Percentiles rank a stretch among this genome's conserved stretches.
Conservation (phyloP, 148 eudicot genomes). For the Limonium bicolor region DNA sequence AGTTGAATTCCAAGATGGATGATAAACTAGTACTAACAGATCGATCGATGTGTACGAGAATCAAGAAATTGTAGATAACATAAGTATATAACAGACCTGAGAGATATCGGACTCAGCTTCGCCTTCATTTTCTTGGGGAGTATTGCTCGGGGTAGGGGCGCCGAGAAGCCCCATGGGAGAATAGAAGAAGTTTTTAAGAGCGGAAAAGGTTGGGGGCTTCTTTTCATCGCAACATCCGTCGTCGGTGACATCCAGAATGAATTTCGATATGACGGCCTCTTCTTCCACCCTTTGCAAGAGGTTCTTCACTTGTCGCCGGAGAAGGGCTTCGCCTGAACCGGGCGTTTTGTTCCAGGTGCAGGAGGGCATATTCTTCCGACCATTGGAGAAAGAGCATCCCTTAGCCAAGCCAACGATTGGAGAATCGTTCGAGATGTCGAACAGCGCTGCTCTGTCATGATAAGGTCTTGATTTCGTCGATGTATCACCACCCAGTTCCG, state of each 20-base stretch:
- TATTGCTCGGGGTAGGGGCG: conserved; percentile 91
- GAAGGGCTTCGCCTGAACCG: conserved; percentile 79
- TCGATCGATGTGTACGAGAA: background rate
- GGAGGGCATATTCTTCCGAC: conserved; percentile 13
- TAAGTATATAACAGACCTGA: conserved; percentile 26
- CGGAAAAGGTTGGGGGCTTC: conserved; percentile 9
- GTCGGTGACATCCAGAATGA: conserved; percentile 2
- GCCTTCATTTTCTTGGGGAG: conserved; percentile 43
- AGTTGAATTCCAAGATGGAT: background rate
- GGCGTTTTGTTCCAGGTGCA: no score
- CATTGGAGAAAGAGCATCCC: conserved; percentile 34
- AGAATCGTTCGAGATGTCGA: conserved; percentile 86
- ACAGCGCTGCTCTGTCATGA: conserved; percentile 30
- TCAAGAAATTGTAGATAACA: background rate
- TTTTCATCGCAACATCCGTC: conserved; percentile 14
- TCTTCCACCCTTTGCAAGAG: conserved; percentile 80
- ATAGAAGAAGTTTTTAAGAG: conserved; percentile 19
- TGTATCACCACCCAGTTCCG: no score
- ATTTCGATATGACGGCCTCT: conserved; percentile 48
- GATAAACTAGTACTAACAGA: background rate
- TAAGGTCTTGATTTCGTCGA: conserved; percentile 16
- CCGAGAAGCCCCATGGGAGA: conserved; percentile 38
- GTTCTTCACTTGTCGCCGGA: conserved; percentile 72
- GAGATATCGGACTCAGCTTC: conserved; percentile 32
- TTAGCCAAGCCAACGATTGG: conserved; percentile 75